Base-by-base conservation (phyloP, 805 yeast species). In the Candida loeiensis region DNA sequence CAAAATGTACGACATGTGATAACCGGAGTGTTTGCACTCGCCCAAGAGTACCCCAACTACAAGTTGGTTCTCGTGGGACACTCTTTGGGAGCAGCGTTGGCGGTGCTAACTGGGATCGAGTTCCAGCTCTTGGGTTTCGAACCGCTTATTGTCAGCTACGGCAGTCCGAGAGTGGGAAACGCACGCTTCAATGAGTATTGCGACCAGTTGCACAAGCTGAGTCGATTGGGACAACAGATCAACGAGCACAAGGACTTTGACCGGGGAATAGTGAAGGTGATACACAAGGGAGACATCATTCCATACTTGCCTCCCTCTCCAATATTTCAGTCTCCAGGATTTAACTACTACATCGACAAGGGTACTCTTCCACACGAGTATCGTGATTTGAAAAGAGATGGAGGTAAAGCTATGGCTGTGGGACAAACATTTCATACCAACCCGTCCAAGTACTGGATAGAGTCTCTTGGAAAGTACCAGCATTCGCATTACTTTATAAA, bases 81-180 rank as follows among this genome's bases (percentile, higher is more conserved):
- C 58, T 85, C 93, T 0, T 59, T 85, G 30, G 90, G 89, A 3
- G 95, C 82, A 5, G 89, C 90, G 0, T 56, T 82, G 37, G 82
- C 89, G 1, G 59, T 70, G 3, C 59, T 85, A 24, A 71, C 77
- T 6, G 91, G 84, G 0, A 66, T 79, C 16, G 93, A 85, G 50
- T 65, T 81, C 34, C 60, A 71, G 40, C 50, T 77, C 14, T 46
- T 74, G 53, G 87, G 86, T 0, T 63, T 61, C 41, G 56, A 74
- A 6, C 82, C 85, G 0, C 53, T 71, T 28, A 76, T 82, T 1
- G 58, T 82, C 14, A 69, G 84, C 1, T 79, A 63, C 59, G 93
- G 82, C 1, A 73, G 78, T 11, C 87, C 91, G 0, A 76, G 76
- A 47, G 63, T 84, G 25, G 88, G 87, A 4, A 80, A 82, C 54